Percentiles rank a stretch among this genome's conserved stretches.
phyloP scores from a whole-genome alignment of 192 early-diverging fungal species.

The Mortierella alpina region DNA sequence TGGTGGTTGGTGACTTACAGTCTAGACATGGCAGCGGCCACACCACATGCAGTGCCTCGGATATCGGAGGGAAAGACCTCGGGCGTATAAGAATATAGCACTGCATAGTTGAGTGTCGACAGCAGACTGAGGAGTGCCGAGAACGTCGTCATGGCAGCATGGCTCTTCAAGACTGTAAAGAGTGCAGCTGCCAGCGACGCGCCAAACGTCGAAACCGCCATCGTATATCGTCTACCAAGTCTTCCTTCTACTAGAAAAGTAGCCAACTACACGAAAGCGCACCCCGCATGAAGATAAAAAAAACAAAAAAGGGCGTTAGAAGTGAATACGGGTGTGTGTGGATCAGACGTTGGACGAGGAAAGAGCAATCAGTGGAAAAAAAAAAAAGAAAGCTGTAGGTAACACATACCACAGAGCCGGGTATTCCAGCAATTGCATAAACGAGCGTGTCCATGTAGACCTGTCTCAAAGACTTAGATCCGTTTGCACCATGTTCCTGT shows the following conservation, averaged over 20 bases:
- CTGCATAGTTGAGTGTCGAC: slow-evolving; percentile 83
- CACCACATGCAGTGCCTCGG: slow-evolving; percentile 83
- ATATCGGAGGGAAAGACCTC: slow-evolving; percentile 84
- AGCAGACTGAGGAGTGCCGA: slow-evolving; percentile 73
- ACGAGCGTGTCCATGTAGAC: slow-evolving; percentile 83
- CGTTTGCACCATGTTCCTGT: slow-evolving; percentile 62
- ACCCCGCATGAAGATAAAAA: not conserved
- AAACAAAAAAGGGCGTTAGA: no score
- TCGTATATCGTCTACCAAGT: slow-evolving; percentile 82
- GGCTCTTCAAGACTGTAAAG: slow-evolving; percentile 70
- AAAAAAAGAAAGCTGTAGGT: slow-evolving; percentile 1
- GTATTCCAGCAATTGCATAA: slow-evolving; percentile 80
- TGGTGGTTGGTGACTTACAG: slow-evolving; percentile 51
- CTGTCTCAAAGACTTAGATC: slow-evolving; percentile 53
- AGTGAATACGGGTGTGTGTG: not conserved
- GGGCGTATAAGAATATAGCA: slow-evolving; percentile 89
- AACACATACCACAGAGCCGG: slow-evolving; percentile 74
- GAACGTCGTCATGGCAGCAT: slow-evolving; percentile 66
- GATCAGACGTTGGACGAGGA: not conserved
- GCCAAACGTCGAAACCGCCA: slow-evolving; percentile 80
- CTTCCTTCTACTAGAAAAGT: slow-evolving; percentile 76
- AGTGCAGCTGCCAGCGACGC: slow-evolving; percentile 74
- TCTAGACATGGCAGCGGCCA: slow-evolving; percentile 80
- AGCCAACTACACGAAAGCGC: slow-evolving; percentile 50
- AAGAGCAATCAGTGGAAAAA: not conserved